Base-by-base conservation (phyloP, 2,329 filamentous ascomycete genomes). In the Venturia aucupariae region DNA sequence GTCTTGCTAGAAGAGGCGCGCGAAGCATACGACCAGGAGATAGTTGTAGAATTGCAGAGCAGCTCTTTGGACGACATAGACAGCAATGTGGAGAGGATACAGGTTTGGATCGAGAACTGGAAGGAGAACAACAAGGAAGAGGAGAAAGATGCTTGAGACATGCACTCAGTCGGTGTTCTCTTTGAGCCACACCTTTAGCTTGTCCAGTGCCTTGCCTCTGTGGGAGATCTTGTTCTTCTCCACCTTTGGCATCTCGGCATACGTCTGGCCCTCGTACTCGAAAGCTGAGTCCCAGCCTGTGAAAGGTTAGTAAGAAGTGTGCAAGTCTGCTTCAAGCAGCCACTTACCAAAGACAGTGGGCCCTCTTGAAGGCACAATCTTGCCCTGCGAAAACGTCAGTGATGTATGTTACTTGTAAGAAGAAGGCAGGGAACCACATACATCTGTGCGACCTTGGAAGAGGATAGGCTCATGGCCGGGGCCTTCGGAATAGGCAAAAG, bases 261-360 rank as follows among this genome's bases (percentile, higher is more conserved):
- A 88, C 79, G 94, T 99, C 77, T 90, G 80, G 51, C 92, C 92
- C 68, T 95, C 84, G 70, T 95, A 93, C 78, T 99, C 94, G 71
- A 99, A 99, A 68, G 96, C 88, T 2, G 94, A 86, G 75, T 99
- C 94, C 94, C 94, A 99, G 57, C 93, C 92, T 96, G 32, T 60
- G 57, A 19, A 59, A 60, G 68, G 68, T 69, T 38, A 65, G 59
- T 15, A 13, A n/a, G 32, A 48, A 55, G 17, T 38, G 13, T 38
- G 32, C 39, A 15, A n/a, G n/a, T 22, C 6, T 32, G 60, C 17
- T 60, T 17, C 11, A 54, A 38, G 61, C 38, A 35, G 64, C 62
- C 46, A 77, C 86, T 77, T 80, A 93, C 92, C 94, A 74, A 99
- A 99, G 63, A 84, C 82, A 22, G 85, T 78, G 54, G 90, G 87